Conservation (phyloP, 2,329 filamentous ascomycete species). For the Bipolaris gigantea region DNA sequence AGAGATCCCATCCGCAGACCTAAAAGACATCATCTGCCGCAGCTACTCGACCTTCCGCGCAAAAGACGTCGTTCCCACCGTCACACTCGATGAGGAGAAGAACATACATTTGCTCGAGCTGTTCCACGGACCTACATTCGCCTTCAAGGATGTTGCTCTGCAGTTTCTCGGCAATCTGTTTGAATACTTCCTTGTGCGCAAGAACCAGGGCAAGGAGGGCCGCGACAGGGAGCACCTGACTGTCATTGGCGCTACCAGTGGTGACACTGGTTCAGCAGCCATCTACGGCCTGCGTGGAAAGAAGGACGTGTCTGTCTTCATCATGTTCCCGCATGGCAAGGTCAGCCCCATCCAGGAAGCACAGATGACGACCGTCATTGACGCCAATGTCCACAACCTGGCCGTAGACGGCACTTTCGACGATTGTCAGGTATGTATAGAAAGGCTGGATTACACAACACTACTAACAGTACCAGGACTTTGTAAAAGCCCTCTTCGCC, state of each 20-base stretch:
- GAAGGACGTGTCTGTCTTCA: constrained; percentile 96
- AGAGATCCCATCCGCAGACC: constrained; percentile 79
- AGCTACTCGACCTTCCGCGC: constrained; percentile 90
- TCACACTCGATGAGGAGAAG: constrained; percentile 69
- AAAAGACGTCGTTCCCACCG: constrained; percentile 74
- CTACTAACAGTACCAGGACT: constrained; percentile 62
- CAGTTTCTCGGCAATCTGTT: constrained; percentile 97
- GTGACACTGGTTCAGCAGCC: constrained; percentile 81
- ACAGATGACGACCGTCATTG: constrained; percentile 94
- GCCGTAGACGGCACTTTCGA: constrained; percentile 91
- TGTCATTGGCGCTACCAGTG: constrained; percentile 48
- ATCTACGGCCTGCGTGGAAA: constrained; percentile 95
- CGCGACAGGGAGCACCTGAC: constrained; percentile 59
- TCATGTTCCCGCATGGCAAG: constrained; percentile 87
- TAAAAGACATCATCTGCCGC: constrained; percentile 78
- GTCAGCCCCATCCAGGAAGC: constrained; percentile 91
- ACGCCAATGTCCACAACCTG: constrained; percentile 90
- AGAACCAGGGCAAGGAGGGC: constrained; percentile 69
- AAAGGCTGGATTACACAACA: neutral
- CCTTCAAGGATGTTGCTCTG: constrained; percentile 89
- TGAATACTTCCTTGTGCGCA: constrained; percentile 78
- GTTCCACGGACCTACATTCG: constrained; percentile 93
- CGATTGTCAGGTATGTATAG: constrained; percentile 73
- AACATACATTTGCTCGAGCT: constrained; percentile 88
- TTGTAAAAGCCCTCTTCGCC: constrained; percentile 88